A percentile compares a stretch with the other conserved stretches of the same genome.
phyloP scores from a whole-genome alignment of 225 moss, liverwort and hornwort genomes.

The Polytrichum formosum region DNA sequence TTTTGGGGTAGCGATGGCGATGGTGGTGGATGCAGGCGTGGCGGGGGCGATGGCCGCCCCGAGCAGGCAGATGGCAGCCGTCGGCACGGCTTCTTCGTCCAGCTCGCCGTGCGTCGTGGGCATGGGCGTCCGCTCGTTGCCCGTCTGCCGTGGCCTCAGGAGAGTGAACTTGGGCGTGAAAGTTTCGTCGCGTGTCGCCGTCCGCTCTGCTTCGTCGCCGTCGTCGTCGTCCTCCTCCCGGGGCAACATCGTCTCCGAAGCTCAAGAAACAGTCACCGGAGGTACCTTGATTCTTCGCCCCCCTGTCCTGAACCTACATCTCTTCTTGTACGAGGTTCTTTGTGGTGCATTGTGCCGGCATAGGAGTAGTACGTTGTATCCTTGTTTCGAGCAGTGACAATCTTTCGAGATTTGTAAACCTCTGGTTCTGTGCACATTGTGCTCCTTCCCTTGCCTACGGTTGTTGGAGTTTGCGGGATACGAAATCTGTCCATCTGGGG shows the following conservation, averaged over 20 bases:
- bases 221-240: conserved; percentile 14
- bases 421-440: neutral
- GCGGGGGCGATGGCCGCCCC: conserved; percentile 24
- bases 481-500: too few relatives aligned
- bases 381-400: neutral
- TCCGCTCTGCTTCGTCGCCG: neutral
- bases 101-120: conserved; percentile 22
- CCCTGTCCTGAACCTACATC: too few relatives aligned
- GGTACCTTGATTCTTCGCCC: conserved; percentile 10
- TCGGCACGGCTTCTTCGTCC: neutral
- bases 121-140: conserved; percentile 34
- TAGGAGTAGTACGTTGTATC: too few relatives aligned
- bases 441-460: neutral
- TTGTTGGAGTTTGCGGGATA: too few relatives aligned
- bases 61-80: conserved; percentile 16
- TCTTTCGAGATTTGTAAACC: neutral
- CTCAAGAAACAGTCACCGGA: conserved; percentile 76
- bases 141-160: conserved; percentile 62
- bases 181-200: conserved; percentile 9
- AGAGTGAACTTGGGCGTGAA: conserved; percentile 16
- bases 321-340: too few relatives aligned
- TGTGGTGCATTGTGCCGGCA: too few relatives aligned
- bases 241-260: conserved; percentile 61
- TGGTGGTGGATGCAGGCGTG: conserved; percentile 28
- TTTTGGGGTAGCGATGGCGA: conserved; percentile 29